Percentiles rank a stretch among this genome's conserved stretches.
phyloP scores from a whole-genome alignment of 1,139 yeast species.

The Magnusiomyces paraingens region DNA sequence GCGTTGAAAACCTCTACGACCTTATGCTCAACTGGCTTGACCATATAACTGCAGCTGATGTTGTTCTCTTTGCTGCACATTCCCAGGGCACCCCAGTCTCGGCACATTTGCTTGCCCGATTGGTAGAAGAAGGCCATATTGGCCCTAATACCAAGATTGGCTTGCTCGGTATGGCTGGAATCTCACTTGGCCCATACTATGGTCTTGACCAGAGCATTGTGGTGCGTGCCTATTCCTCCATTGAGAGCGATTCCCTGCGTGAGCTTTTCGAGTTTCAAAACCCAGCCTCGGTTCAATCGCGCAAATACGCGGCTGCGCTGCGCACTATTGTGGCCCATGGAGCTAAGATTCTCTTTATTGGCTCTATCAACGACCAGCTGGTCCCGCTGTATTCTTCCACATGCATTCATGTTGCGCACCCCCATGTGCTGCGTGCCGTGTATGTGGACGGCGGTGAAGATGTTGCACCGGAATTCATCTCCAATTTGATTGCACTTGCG shows the following conservation, averaged over 20 bases:
- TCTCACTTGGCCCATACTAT: constrained; percentile 86
- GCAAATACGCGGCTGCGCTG: constrained; percentile 62
- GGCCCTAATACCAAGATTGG: constrained; percentile 44
- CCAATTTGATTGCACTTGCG: constrained; percentile 46
- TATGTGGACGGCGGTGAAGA: constrained; percentile 69
- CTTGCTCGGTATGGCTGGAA: constrained; percentile 90
- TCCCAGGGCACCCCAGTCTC: constrained; percentile 96
- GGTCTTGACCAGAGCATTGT: constrained; percentile 81
- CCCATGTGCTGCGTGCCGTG: constrained; percentile 82
- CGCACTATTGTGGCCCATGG: constrained; percentile 60
- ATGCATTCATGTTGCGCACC: constrained; percentile 78
- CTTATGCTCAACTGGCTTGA: constrained; percentile 64
- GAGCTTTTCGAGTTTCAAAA: constrained; percentile 87
- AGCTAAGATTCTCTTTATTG: constrained; percentile 73
- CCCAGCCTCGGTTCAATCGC: constrained; percentile 62
- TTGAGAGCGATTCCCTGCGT: constrained; percentile 77
- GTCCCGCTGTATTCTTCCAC: constrained; percentile 88
- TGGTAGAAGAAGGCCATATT: constrained; percentile 65
- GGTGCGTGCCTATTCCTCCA: constrained; percentile 81
- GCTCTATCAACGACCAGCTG: constrained; percentile 84
- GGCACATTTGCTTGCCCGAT: constrained; percentile 62
- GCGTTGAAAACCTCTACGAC: constrained; percentile 75
- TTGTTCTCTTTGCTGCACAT: constrained; percentile 83
- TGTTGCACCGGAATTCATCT: constrained; percentile 46
- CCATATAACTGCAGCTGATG: constrained; percentile 71